phyloP scores from a whole-genome alignment of 441 rosid species.

The Hypseocharis bilobata region DNA sequence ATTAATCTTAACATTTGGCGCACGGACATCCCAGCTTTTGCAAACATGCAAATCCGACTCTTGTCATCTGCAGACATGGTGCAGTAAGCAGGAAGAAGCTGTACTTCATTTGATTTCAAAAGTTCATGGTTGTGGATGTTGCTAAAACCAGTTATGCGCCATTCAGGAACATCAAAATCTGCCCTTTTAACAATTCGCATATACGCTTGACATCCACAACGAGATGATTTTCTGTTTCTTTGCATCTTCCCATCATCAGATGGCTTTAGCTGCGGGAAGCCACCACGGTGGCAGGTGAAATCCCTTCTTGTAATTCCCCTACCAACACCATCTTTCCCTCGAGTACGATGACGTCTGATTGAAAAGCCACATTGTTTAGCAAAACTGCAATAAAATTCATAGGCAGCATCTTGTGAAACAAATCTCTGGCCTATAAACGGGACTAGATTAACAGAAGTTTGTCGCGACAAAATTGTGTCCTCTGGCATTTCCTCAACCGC shows the following conservation, averaged over 20 bases:
- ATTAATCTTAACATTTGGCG: constrained; percentile 54
- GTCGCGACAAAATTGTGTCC: constrained; percentile 43
- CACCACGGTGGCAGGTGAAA: constrained; percentile 65
- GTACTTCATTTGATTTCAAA: constrained; percentile 37
- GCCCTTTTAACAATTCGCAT: constrained; percentile 54
- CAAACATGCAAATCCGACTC: constrained; percentile 49
- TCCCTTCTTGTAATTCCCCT: constrained; percentile 59
- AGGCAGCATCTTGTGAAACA: constrained; percentile 58
- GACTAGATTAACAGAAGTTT: constrained; percentile 51
- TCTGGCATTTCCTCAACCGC: constrained; percentile 37
- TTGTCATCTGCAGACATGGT: constrained; percentile 45
- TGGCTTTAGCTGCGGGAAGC: constrained; percentile 46
- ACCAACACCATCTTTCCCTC: constrained; percentile 59
- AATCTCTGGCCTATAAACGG: constrained; percentile 56
- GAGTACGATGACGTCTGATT: constrained; percentile 50
- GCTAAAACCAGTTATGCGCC: constrained; percentile 58
- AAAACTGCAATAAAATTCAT: constrained; percentile 59
- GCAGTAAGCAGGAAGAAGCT: constrained; percentile 41
- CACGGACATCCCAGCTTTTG: constrained; percentile 67
- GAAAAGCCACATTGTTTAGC: constrained; percentile 61
- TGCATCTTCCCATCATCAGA: constrained; percentile 55
- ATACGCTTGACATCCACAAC: constrained; percentile 55
- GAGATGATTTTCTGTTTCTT: constrained; percentile 52
- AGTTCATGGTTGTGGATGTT: constrained; percentile 54
- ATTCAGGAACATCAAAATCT: constrained; percentile 53